These are phyloP conservation scores for Leptoxyphium fumago DNA, from an alignment of 2,329 filamentous ascomycete species.

Conservation along the genomic window DNA sequence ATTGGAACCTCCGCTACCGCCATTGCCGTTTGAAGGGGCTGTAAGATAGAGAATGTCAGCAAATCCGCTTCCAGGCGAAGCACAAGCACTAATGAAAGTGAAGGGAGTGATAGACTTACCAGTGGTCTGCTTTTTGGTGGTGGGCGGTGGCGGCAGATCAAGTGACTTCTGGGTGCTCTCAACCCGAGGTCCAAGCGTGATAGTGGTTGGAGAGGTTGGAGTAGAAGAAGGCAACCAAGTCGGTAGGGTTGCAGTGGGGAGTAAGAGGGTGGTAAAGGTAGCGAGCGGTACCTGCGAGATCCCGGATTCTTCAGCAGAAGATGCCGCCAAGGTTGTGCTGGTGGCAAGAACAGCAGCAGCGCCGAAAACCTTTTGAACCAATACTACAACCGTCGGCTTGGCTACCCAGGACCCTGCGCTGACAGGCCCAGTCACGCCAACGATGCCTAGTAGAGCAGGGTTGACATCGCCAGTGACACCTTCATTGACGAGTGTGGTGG, in stretches of 20 bases:
- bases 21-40: not conserved
- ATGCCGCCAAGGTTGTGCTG: not conserved
- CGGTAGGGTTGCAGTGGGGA: slow-evolving; percentile 13
- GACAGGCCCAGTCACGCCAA: slow-evolving; percentile 7
- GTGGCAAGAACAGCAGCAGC: slow-evolving; percentile 8
- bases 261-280: slow-evolving; percentile 3
- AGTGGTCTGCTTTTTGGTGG: not conserved
- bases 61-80: not conserved
- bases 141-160: slow-evolving; percentile 1
- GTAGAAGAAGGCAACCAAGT: slow-evolving; percentile 5
- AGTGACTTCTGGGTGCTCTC: slow-evolving; percentile 1
- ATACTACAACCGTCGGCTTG: slow-evolving; percentile 27
- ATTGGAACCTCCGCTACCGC: too few species aligned
- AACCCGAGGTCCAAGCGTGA: slow-evolving; percentile 1
- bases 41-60: not conserved
- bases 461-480: slow-evolving; percentile 21
- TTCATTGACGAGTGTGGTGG: slow-evolving; percentile 7
- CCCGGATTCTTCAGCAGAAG: slow-evolving; percentile 2
- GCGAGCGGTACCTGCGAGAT: not conserved
- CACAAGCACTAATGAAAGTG: not conserved
- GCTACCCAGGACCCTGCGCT: slow-evolving; percentile 24
- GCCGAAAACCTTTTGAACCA: slow-evolving; percentile 25
- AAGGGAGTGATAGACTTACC: not conserved
- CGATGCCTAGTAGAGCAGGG: slow-evolving; percentile 19
- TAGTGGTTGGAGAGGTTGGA: not conserved